Percentiles rank a stretch among this genome's conserved stretches.
phyloP scores from a whole-genome alignment of 345 rosid species.

The Eucalyptus urophylla region DNA sequence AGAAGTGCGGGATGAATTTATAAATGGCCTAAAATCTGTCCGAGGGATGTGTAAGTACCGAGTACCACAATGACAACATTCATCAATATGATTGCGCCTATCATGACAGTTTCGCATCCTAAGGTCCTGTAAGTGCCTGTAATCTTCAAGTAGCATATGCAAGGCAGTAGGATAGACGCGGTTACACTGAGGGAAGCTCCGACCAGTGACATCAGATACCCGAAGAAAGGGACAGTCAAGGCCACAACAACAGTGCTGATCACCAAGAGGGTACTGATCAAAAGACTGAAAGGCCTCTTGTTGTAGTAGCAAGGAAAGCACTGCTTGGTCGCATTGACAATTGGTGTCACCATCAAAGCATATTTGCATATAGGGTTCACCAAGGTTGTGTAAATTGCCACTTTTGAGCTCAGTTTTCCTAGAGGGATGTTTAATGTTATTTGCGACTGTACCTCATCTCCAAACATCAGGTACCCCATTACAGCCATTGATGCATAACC shows the following conservation, averaged over 20 bases:
- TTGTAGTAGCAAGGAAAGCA: neutral
- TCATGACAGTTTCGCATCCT: neutral
- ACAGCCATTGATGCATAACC: conserved; percentile 7
- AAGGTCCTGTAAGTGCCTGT: neutral
- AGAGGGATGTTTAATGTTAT: conserved; percentile 13
- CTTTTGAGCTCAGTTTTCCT: neutral
- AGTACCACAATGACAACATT: neutral
- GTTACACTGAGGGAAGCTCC: conserved; percentile 11
- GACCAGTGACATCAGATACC: conserved; percentile 8
- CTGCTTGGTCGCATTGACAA: conserved; percentile 3
- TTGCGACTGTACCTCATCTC: conserved; percentile 7
- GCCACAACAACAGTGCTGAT: conserved; percentile 7
- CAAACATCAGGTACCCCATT: conserved; percentile 17
- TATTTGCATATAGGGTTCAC: conserved; percentile 12
- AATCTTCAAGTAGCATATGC: conserved; percentile 17
- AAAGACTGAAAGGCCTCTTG: neutral
- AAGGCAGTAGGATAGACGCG: conserved; percentile 8
- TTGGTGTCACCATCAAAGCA: conserved; percentile 11
- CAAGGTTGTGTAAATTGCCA: conserved; percentile 17
- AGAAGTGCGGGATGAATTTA: neutral
- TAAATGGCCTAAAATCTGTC: neutral
- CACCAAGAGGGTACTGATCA: conserved; percentile 6
- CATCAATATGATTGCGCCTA: neutral
- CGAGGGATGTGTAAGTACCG: conserved; percentile 10
- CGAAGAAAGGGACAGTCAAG: conserved; percentile 8